Evolutionary conservation across 2,329 filamentous ascomycete genomes (phyloP), one percentile per base, ranked within the genome.

Genomic region (Trichoderma guizhouense): DNA sequence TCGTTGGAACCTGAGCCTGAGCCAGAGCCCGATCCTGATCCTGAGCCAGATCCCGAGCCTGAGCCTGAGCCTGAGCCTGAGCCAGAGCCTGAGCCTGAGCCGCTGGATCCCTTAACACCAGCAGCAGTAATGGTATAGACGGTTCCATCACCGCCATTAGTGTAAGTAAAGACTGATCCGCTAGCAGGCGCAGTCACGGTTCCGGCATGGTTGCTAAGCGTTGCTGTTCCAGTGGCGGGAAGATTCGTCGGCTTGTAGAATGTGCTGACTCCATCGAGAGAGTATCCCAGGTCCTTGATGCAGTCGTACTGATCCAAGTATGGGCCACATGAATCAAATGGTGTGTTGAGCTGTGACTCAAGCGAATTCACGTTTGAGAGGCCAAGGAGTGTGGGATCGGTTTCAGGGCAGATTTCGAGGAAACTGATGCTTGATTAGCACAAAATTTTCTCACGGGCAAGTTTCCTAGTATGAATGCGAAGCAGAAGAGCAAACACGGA

Each of bases 51-150:
- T 5, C 43, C 43, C 3, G 63, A 57, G 2, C 65, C 66, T 1
- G 66, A 69, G 18, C 66, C 63, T 3, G 65, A 64, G 3, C 62
- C 28, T 6, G 65, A 64, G 1, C 62, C 28, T 1, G 36, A 30
- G 0, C 63, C 43, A n/a, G 14, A 43, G 18, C 39, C 43, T 15
- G 62, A 55, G 28, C 64, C 65, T 3, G 66, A 69, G 26, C 66
- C 63, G 34, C 43, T 51, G 2, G 66, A 61, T 7, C 39, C 60
- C 60, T 71, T 64, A 1, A 65, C 69, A 18, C 60, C 60, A 1
- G 77, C 79, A 57, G 81, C 82, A 0, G 79, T 79, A 58, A 83
- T 81, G 1, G 80, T 82, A 66, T 79, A 82, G 7, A 78, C 73
- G 9, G 76, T 57, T 67, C 74, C 53, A 71, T 79, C 69, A 63